phyloP scores from a whole-genome alignment of 768 basidiomycete genomes.

The Clitopilus passeckerianus region DNA sequence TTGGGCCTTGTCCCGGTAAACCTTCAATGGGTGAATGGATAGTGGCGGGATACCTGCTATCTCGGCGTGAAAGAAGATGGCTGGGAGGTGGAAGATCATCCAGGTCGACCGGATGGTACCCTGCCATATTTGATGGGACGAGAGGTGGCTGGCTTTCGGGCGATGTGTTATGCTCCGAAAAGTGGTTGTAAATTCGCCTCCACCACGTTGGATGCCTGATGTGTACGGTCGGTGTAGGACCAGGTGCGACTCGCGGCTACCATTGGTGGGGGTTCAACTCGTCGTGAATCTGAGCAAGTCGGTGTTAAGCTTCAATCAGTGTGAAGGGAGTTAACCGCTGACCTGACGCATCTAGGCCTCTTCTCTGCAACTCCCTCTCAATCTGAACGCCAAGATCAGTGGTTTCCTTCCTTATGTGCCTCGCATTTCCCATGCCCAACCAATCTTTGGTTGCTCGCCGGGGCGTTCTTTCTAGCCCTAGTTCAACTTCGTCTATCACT shows the following conservation, averaged over 20 bases:
- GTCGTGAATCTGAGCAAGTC: no score
- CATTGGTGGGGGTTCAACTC: no score
- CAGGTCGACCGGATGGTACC: background rate
- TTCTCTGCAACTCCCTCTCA: slow-evolving; percentile 43
- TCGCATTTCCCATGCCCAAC: background rate
- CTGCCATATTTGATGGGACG: background rate
- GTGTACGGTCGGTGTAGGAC: slow-evolving; percentile 11
- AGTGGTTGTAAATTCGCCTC: slow-evolving; percentile 45
- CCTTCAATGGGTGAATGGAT: background rate
- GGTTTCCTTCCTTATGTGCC: slow-evolving; percentile 40
- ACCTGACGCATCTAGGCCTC: slow-evolving; percentile 24
- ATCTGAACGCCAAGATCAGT: slow-evolving; percentile 46
- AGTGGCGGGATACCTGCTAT: background rate
- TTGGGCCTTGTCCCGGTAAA: background rate
- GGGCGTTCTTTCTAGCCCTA: background rate
- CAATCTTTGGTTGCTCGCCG: background rate
- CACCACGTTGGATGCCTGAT: slow-evolving; percentile 48
- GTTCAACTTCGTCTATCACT: background rate
- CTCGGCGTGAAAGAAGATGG: background rate
- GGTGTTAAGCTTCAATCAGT: no score
- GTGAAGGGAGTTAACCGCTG: no score
- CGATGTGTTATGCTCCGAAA: slow-evolving; percentile 29
- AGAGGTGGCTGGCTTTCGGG: background rate
- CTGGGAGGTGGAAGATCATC: slow-evolving; percentile 6
- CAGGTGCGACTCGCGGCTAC: no score